Conservation (phyloP, 371 early-diverging fungal species). For the Batrachochytrium dendrobatidis region DNA sequence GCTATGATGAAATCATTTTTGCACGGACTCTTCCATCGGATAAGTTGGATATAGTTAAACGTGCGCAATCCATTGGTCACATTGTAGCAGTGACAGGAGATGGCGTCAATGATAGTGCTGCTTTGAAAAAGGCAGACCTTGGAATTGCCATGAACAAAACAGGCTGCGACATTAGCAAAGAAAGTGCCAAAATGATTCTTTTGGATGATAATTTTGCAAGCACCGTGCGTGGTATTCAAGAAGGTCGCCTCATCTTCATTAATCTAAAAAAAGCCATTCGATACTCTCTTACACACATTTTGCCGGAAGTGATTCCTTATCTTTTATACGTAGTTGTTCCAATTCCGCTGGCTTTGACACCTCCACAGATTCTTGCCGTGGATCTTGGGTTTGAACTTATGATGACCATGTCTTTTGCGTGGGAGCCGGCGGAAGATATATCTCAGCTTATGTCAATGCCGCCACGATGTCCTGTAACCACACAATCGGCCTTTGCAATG, state of each 20-base stretch:
- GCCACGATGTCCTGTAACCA: conserved; percentile 42
- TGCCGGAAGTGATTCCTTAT: conserved; percentile 43
- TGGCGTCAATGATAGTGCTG: conserved; percentile 56
- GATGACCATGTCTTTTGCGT: conserved; percentile 48
- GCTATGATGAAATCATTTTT: conserved; percentile 42
- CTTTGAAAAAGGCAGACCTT: conserved; percentile 51
- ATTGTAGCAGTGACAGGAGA: conserved; percentile 55
- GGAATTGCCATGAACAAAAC: conserved; percentile 54
- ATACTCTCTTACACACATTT: conserved; percentile 49
- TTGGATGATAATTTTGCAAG: conserved; percentile 48
- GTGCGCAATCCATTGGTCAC: conserved; percentile 43
- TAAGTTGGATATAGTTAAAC: conserved; percentile 45
- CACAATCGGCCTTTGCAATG: conserved; percentile 7
- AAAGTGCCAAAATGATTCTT: conserved; percentile 49
- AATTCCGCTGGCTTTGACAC: conserved; percentile 45
- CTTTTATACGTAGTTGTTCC: conserved; percentile 40
- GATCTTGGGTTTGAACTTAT: conserved; percentile 52
- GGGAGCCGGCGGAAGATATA: conserved; percentile 45
- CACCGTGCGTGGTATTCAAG: conserved; percentile 39
- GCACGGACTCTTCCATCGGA: conserved; percentile 44
- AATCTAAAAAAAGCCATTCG: conserved; percentile 49
- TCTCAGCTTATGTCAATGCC: conserved; percentile 34
- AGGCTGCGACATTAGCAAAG: conserved; percentile 49
- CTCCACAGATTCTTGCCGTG: conserved; percentile 46
- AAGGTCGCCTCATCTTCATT: conserved; percentile 47